Percentiles rank a stretch among this genome's conserved stretches.
phyloP scores from a whole-genome alignment of 345 rosid species.

The Eucalyptus leucophloia region DNA sequence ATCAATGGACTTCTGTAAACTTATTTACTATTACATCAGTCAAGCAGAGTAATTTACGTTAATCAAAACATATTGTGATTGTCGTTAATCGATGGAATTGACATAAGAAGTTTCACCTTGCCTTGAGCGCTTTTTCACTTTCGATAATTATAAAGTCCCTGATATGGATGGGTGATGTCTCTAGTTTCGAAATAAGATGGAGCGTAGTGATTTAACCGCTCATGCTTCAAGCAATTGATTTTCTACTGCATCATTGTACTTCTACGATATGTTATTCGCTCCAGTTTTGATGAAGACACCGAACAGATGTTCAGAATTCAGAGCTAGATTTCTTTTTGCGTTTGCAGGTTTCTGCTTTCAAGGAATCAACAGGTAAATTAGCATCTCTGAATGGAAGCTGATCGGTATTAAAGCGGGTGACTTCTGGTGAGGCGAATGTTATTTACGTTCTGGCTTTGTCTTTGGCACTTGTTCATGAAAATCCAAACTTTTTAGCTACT shows the following conservation, averaged over 20 bases:
- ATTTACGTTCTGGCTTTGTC: neutral
- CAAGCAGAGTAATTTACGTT: too few relatives aligned
- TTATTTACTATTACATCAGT: too few relatives aligned
- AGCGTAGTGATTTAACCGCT: neutral
- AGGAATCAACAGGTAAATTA: slow-evolving; percentile 64
- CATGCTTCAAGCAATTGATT: neutral
- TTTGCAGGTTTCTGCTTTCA: slow-evolving; percentile 71
- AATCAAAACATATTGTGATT: neutral
- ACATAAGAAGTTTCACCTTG: neutral
- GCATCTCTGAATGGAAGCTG: slow-evolving; percentile 82
- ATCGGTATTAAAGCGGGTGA: slow-evolving; percentile 90
- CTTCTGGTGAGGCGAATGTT: slow-evolving; percentile 44
- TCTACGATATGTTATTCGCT: neutral
- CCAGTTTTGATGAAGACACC: neutral
- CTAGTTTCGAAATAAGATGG: neutral
- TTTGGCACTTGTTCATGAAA: neutral
- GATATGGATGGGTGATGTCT: neutral
- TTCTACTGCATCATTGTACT: neutral
- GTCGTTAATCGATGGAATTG: neutral
- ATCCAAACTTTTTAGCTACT: neutral
- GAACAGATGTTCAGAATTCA: neutral
- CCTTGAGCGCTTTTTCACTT: neutral
- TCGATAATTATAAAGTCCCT: neutral
- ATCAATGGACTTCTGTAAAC: too few relatives aligned
- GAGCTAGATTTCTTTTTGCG: neutral